A percentile compares a stretch with the other conserved stretches of the same genome.
Conservation (phyloP, 441 rosid species). For the Eruca vesicaria region DNA sequence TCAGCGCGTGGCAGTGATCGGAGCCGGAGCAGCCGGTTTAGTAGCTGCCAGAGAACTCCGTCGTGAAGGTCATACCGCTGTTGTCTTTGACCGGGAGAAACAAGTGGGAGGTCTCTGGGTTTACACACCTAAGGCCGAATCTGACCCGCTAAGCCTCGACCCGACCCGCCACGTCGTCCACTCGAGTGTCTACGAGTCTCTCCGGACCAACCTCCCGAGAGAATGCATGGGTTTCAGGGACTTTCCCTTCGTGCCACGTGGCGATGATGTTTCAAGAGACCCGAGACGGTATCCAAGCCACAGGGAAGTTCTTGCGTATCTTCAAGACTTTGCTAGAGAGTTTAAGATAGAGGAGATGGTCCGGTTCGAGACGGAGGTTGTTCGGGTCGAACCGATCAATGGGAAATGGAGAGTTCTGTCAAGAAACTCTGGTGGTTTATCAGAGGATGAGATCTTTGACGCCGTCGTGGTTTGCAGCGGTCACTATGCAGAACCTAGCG, state of each 20-base stretch:
- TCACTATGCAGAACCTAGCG: constrained; percentile 61
- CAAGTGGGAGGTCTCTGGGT: constrained; percentile 72
- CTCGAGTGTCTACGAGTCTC: constrained; percentile 66
- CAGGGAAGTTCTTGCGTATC: constrained; percentile 59
- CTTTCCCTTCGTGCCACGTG: constrained; percentile 51
- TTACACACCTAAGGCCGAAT: constrained; percentile 45
- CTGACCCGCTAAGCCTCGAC: constrained; percentile 59
- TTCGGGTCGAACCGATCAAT: constrained; percentile 34
- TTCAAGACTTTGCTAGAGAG: constrained; percentile 60
- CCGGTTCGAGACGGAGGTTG: constrained; percentile 62
- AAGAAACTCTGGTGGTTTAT: constrained; percentile 3
- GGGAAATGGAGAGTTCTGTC: constrained; percentile 56
- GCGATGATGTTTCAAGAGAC: constrained; percentile 35
- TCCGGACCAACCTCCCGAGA: constrained; percentile 69
- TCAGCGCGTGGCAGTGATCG: constrained; percentile 68
- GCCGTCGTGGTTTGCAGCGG: constrained; percentile 82
- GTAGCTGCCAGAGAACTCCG: constrained; percentile 59
- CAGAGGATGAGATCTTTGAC: constrained; percentile 56
- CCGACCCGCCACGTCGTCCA: constrained; percentile 49
- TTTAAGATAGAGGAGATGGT: constrained; percentile 60
- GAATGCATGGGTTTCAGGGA: constrained; percentile 67
- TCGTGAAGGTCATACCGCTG: constrained; percentile 55
- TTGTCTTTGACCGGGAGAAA: constrained; percentile 47
- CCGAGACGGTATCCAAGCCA: constrained; percentile 75
- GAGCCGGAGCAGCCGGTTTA: constrained; percentile 80